phyloP scores from a whole-genome alignment of 805 yeast genomes.

The Candida argentea region DNA sequence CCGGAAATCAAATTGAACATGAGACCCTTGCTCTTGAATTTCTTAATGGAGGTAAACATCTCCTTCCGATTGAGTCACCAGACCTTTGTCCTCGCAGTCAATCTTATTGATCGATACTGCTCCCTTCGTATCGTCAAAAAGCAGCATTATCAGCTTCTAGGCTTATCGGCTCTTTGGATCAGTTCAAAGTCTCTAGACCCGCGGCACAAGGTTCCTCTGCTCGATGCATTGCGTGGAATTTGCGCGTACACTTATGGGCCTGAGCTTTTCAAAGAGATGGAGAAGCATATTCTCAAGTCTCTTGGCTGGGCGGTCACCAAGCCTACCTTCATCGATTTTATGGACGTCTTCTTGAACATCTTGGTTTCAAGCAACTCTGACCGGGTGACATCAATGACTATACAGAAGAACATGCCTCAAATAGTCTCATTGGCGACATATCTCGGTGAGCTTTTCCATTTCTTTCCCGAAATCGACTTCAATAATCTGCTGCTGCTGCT shows the following conservation, averaged over 20 bases:
- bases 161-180: constrained; percentile 35
- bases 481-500: constrained; percentile 45
- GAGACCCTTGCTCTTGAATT: constrained; percentile 34
- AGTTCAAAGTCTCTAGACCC: constrained; percentile 39
- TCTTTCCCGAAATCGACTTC: constrained; percentile 48
- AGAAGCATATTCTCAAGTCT: constrained; percentile 51
- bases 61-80: constrained; percentile 28
- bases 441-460: constrained; percentile 57
- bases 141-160: constrained; percentile 35
- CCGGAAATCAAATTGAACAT: constrained; percentile 35
- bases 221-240: constrained; percentile 41
- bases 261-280: constrained; percentile 54
- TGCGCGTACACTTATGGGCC: constrained; percentile 51
- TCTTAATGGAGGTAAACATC: constrained; percentile 35
- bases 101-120: constrained; percentile 34
- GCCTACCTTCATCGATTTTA: constrained; percentile 54
- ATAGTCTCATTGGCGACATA: constrained; percentile 48
- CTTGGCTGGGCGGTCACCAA: constrained; percentile 55
- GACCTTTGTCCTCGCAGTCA: constrained; percentile 35
- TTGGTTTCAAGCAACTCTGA: constrained; percentile 13
- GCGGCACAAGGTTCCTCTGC: constrained; percentile 47
- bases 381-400: constrained; percentile 6
- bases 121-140: constrained; percentile 34
- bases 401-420: constrained; percentile 6
- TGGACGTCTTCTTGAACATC: constrained; percentile 44